Evolutionary conservation across 352 stramenopile genomes (phyloP).

Genomic region (Phytophthora palmivora): DNA sequence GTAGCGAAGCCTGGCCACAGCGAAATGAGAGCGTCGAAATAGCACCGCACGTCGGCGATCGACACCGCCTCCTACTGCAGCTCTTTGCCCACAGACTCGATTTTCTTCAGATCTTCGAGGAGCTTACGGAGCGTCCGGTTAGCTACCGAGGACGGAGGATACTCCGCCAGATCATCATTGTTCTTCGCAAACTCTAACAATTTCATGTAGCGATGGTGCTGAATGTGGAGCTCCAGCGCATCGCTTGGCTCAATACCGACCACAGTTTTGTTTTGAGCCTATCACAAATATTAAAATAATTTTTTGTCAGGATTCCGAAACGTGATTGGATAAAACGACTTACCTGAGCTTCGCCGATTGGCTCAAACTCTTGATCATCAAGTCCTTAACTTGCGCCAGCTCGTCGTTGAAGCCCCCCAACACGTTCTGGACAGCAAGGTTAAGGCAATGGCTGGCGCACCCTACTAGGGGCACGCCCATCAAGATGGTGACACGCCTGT

Average conservation of each 20-base stretch:
- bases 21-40: not conserved
- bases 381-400: no score
- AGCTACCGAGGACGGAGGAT: not conserved
- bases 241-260: not conserved
- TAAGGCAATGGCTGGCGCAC: no score
- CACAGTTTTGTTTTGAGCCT: not conserved
- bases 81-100: not conserved
- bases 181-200: not conserved
- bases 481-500: no score
- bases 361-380: conserved; percentile 3
- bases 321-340: no score
- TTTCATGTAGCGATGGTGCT: not conserved
- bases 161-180: not conserved
- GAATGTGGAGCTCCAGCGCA: conserved; percentile 1
- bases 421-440: no score
- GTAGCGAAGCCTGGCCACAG: no score
- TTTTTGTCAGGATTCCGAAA: no score
- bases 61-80: not conserved
- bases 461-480: no score
- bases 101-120: not conserved
- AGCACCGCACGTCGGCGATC: not conserved
- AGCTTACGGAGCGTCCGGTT: not conserved
- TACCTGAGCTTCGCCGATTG: conserved; percentile 2
- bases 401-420: no score
- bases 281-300: no score